Evolutionary conservation across 2,329 filamentous ascomycete genomes (phyloP).

Genomic region (Monosporascus sp.): DNA sequence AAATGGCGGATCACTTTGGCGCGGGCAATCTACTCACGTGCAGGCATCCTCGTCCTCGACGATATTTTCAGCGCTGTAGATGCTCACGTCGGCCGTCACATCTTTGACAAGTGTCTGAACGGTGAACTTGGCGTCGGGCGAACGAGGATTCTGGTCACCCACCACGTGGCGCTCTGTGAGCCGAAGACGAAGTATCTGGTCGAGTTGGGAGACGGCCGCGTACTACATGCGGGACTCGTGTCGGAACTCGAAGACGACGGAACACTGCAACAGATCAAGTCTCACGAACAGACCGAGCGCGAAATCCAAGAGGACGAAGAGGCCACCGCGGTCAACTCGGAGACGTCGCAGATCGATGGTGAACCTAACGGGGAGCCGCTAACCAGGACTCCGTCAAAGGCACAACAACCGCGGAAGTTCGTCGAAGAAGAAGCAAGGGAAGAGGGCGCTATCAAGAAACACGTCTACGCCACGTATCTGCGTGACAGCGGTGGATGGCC

Average conservation of each 20-base stretch:
- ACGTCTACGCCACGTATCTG: constrained; percentile 65
- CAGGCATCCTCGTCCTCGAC: constrained; percentile 70
- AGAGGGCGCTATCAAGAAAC: constrained; percentile 60
- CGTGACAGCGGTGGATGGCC: constrained; percentile 57
- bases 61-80: constrained; percentile 83
- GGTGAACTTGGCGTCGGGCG: constrained; percentile 64
- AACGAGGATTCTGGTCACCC: constrained; percentile 74
- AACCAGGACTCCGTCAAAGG: constrained; percentile 45
- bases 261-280: constrained; percentile 51
- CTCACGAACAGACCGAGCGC: constrained; percentile 42
- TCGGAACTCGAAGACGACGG: constrained; percentile 58
- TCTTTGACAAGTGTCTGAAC: constrained; percentile 70
- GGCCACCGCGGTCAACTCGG: constrained; percentile 50
- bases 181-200: constrained; percentile 69
- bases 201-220: constrained; percentile 62
- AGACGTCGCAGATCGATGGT: constrained; percentile 36
- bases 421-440: constrained; percentile 71
- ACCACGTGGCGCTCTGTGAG: constrained; percentile 68
- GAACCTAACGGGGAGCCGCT: constrained; percentile 35
- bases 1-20: constrained; percentile 78
- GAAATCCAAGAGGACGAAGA: constrained; percentile 45
- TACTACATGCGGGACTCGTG: constrained; percentile 58
- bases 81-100: constrained; percentile 72
- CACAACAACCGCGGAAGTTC: constrained; percentile 56
- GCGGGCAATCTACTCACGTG: constrained; percentile 72